Evolutionary conservation across 2,329 filamentous ascomycete genomes (phyloP).

Genomic region (Thelonectria discophora): DNA sequence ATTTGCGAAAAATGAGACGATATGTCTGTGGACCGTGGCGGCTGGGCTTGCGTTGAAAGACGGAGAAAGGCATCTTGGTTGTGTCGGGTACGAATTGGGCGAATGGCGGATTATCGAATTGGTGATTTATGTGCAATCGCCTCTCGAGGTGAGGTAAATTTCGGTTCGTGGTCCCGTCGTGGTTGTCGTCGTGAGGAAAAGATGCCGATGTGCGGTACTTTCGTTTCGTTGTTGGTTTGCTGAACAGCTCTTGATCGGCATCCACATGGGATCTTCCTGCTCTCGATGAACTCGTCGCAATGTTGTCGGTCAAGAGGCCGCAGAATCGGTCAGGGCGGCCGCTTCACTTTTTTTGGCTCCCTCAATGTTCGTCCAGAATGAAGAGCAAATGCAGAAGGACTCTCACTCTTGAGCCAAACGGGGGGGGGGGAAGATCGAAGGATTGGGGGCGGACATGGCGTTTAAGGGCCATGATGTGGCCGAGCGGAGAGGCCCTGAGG

Average conservation of each 20-base stretch:
- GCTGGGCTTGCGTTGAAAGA: slow-evolving; percentile 31
- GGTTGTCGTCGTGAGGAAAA: slow-evolving; percentile 6
- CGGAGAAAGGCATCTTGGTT: slow-evolving; percentile 38
- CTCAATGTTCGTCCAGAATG: slow-evolving; percentile 14
- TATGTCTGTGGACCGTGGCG: slow-evolving; percentile 47
- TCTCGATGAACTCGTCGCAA: slow-evolving; percentile 8
- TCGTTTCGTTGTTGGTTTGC: slow-evolving; percentile 27
- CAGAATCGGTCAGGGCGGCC: slow-evolving; percentile 24
- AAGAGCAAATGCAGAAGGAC: slow-evolving; percentile 6
- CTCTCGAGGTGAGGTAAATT: slow-evolving; percentile 7
- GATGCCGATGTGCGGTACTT: slow-evolving; percentile 7
- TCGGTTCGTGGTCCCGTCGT: neutral
- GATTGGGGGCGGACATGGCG: slow-evolving; percentile 37
- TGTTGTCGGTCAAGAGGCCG: slow-evolving; percentile 13
- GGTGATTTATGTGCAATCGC: neutral
- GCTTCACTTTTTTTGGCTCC: slow-evolving; percentile 20
- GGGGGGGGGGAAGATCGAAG: slow-evolving; percentile 10
- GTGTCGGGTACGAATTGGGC: neutral
- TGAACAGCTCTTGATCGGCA: slow-evolving; percentile 33
- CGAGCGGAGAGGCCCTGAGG: slow-evolving; percentile 17
- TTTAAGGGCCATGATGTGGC: slow-evolving; percentile 42
- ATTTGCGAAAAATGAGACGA: slow-evolving; percentile 66
- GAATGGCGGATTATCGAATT: neutral
- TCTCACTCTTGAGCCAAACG: neutral
- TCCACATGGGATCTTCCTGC: slow-evolving; percentile 28